These are phyloP conservation scores for Leishmania amazonensis DNA, from an alignment of 208 protist genomes.

Conservation along the genomic window DNA sequence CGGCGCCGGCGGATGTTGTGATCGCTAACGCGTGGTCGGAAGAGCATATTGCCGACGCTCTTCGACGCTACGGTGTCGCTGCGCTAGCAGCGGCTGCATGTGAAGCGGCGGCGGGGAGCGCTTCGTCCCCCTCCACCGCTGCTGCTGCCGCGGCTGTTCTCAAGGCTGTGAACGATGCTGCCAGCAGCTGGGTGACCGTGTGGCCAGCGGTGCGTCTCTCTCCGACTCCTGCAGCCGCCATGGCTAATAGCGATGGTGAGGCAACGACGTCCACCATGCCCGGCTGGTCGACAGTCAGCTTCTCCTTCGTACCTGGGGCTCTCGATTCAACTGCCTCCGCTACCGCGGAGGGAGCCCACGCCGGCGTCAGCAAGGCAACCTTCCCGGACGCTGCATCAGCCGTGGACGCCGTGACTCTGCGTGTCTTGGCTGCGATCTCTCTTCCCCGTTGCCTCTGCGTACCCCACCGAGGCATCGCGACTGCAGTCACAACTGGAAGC, in stretches of 20 bases:
- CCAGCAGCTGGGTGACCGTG: neutral
- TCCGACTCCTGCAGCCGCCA: neutral
- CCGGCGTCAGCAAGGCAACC: neutral
- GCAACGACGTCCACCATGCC: neutral
- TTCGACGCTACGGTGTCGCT: constrained; percentile 21
- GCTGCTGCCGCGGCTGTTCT: constrained; percentile 4
- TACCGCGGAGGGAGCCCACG: neutral
- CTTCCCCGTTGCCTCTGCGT: constrained; percentile 15
- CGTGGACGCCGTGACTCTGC: neutral
- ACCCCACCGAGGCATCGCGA: neutral
- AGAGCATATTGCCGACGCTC: constrained; percentile 9
- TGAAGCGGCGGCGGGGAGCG: neutral
- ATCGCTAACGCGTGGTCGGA: constrained; percentile 1
- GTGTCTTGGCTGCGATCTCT: constrained; percentile 11
- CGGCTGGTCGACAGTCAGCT: constrained; percentile 1
- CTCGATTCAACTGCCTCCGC: neutral
- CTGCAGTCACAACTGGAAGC: neutral
- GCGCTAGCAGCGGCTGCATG: neutral
- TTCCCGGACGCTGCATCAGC: neutral
- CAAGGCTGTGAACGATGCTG: neutral
- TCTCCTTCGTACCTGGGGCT: constrained; percentile 11
- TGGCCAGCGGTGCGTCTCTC: constrained; percentile 12
- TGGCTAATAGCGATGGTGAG: neutral
- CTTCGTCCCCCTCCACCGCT: neutral
- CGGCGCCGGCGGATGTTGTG: constrained; percentile 5